Base-by-base conservation (phyloP, 345 rosid genomes). In the Luvunga scandens region DNA sequence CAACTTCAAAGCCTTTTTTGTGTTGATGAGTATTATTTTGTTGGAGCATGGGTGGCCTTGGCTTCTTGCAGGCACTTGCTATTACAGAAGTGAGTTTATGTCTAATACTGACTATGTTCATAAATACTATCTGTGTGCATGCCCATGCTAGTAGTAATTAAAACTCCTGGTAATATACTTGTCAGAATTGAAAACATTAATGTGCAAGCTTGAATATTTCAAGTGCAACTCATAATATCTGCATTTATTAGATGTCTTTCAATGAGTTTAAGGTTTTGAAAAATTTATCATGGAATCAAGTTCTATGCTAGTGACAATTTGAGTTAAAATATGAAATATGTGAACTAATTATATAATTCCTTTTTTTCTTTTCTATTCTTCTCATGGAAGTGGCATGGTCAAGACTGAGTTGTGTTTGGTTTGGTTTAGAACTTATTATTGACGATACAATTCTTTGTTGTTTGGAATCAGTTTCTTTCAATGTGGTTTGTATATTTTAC, bases 41-140 rank as follows among this genome's bases (percentile, higher is more conserved):
- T 90, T 91, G 97, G 94, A 92, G 90, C 79, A 79, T 79, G 77
- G 79, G 85, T 87, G 93, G 95, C 91, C 74, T 85, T 86, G 84
- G 90, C 90, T 85, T 85, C 75, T 87, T 78, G 96, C 80, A 76
- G 93, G 91, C 84, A 79, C 86, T 81, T 87, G 88, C 88, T 86
- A 86, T 89, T 91, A 79, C 86, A 85, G 88, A 76, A 86, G 98
- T 94, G 77, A 64, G 94, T 84, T 45, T 80, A 27, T 66, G 14
- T 73, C 33, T 60, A n/a, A 66, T 42, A 31, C 65, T 13, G 64
- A 16, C 45, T 18, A 18, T 53, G 24, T 53, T 53, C 4, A 18
- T 28, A 12, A 5, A 42, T 42, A 3, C 16, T 13, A 45, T 45
- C 50, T 45, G 50, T 13, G 18, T 13, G 4, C 25, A 18, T 3